A percentile compares a stretch with the other conserved stretches of the same genome.
These are phyloP conservation scores for Trichoderma endophyticum DNA, from an alignment of 2,329 filamentous ascomycete genomes.

Conservation along the genomic window DNA sequence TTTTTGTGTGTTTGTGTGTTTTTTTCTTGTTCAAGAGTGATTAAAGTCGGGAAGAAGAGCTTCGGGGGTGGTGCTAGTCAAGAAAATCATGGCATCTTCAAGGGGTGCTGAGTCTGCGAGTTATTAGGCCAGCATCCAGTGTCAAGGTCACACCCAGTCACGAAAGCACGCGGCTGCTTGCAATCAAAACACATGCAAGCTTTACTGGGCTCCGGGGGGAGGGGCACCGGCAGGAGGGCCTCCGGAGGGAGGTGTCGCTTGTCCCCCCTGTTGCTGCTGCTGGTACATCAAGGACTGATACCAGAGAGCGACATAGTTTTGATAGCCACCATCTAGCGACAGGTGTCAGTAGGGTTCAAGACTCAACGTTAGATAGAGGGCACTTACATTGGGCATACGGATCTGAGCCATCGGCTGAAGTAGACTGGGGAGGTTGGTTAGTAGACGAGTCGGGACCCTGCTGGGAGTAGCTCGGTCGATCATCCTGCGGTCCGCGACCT, in stretches of 20 bases:
- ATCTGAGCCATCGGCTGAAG: conserved; percentile 54
- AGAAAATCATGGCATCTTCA: conserved; percentile 33
- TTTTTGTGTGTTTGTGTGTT: neutral
- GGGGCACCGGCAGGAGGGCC: conserved; percentile 37
- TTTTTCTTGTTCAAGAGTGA: conserved; percentile 20
- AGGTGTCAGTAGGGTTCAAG: neutral
- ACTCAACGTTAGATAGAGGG: neutral
- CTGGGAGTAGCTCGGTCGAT: conserved; percentile 53
- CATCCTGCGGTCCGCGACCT: conserved; percentile 38
- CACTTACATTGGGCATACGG: conserved; percentile 72
- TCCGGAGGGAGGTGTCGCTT: conserved; percentile 33
- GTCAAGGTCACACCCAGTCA: conserved; percentile 21
- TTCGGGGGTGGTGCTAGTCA: conserved; percentile 31
- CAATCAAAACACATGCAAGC: conserved; percentile 17
- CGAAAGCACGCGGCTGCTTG: conserved; percentile 16
- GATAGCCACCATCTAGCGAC: conserved; percentile 68
- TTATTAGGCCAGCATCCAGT: conserved; percentile 12
- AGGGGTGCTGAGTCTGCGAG: conserved; percentile 24
- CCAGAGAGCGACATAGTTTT: conserved; percentile 77
- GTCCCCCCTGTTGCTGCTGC: conserved; percentile 40
- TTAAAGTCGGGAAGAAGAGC: neutral
- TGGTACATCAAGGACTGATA: conserved; percentile 63
- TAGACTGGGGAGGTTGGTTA: conserved; percentile 42
- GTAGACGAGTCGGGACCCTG: conserved; percentile 41
- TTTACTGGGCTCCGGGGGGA: conserved; percentile 39